Evolutionary conservation across 2,329 filamentous ascomycete species (phyloP).

Genomic region (Fusarium multiceps): DNA sequence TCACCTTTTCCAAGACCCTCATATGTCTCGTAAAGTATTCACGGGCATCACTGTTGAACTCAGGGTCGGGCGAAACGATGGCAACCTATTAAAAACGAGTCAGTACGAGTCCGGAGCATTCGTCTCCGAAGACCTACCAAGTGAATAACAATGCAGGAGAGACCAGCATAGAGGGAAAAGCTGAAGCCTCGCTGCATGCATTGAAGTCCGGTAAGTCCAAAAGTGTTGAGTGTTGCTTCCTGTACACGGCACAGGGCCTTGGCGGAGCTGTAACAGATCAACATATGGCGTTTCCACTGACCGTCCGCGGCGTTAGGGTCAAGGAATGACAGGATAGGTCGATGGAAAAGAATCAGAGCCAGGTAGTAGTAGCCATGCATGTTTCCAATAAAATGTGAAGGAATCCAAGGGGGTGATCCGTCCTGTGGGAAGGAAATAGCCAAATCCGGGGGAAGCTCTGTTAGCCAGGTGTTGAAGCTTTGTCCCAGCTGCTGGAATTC

Average conservation of each 20-base stretch:
- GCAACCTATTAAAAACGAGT: constrained; percentile 71
- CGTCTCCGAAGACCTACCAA: constrained; percentile 69
- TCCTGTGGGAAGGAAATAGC: constrained; percentile 81
- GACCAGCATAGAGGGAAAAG: constrained; percentile 91
- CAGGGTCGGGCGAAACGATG: constrained; percentile 90
- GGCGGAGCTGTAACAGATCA: constrained; percentile 84
- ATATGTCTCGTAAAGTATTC: constrained; percentile 94
- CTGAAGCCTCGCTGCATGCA: constrained; percentile 96
- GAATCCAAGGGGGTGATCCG: constrained; percentile 83
- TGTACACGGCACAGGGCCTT: constrained; percentile 88
- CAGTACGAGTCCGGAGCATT: background rate
- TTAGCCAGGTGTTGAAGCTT: constrained; percentile 79
- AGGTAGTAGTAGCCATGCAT: constrained; percentile 91
- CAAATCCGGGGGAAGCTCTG: constrained; percentile 81
- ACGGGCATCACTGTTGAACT: constrained; percentile 84
- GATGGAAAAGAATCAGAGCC: constrained; percentile 84
- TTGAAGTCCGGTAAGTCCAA: constrained; percentile 81
- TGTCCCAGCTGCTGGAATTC: constrained; percentile 84
- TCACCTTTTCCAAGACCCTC: constrained; percentile 89
- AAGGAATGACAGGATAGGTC: constrained; percentile 84
- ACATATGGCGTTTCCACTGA: constrained; percentile 89
- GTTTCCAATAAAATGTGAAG: constrained; percentile 89
- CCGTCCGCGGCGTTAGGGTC: constrained; percentile 77
- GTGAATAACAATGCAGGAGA: constrained; percentile 93
- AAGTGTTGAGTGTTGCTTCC: constrained; percentile 81